Evolutionary conservation across 371 early-diverging fungal species (phyloP).

Genomic region (Smittium mucronatum): DNA sequence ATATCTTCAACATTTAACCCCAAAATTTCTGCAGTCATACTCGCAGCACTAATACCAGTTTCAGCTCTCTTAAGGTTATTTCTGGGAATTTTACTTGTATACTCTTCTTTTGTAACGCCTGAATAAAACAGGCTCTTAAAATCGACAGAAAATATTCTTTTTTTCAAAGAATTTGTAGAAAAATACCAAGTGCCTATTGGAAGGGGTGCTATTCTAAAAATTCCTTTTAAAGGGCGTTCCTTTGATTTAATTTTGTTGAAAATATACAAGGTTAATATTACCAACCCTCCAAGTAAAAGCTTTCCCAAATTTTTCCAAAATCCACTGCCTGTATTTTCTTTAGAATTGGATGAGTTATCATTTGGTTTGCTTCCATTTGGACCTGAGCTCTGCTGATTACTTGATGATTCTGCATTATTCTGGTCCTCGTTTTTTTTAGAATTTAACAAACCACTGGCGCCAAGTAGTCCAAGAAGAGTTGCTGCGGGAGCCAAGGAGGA

Average conservation of each 20-base stretch:
- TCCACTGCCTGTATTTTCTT: neutral
- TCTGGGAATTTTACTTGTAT: neutral
- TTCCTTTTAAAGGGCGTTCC: constrained; percentile 1
- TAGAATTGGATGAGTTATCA: neutral
- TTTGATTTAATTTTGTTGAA: neutral
- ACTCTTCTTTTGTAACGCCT: neutral
- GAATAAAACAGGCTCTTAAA: neutral
- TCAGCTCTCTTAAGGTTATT: neutral
- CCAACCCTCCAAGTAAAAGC: neutral
- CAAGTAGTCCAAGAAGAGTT: neutral
- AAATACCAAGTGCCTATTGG: constrained; percentile 4
- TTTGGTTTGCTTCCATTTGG: neutral
- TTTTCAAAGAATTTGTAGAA: neutral
- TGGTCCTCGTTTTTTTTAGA: neutral
- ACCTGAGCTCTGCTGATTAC: neutral
- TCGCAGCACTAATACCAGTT: neutral
- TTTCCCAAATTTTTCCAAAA: neutral
- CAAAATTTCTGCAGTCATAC: neutral
- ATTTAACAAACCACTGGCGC: neutral
- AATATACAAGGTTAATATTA: neutral
- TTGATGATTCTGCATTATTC: neutral
- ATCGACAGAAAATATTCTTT: neutral
- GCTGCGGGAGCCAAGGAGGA: neutral
- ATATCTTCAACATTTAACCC: neutral
- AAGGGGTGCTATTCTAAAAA: neutral